phyloP scores from a whole-genome alignment of 1,284 basidiomycete species.

The Chalciporus sp. region DNA sequence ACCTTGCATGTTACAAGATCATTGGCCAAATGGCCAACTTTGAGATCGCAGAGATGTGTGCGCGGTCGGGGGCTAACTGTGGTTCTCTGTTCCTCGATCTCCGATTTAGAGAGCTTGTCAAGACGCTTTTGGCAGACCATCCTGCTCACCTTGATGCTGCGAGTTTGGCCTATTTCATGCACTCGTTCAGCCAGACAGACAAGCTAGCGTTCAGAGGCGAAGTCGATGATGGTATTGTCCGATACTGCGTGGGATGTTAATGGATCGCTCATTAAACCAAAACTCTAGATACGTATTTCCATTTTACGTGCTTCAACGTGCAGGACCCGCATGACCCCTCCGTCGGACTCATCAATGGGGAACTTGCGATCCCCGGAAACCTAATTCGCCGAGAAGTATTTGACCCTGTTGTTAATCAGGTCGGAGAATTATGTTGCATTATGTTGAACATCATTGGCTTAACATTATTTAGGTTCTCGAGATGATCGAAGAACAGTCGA shows the following conservation, averaged over 20 bases:
- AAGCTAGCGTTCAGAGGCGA: slow-evolving; percentile 73
- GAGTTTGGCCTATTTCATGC: slow-evolving; percentile 82
- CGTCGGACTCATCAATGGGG: slow-evolving; percentile 76
- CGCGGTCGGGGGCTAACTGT: slow-evolving; percentile 79
- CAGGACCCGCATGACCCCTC: slow-evolving; percentile 74
- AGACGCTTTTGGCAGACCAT: slow-evolving; percentile 68
- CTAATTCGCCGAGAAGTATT: slow-evolving; percentile 76
- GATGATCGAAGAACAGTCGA: slow-evolving; percentile 74
- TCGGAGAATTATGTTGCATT: slow-evolving; percentile 34
- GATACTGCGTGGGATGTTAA: slow-evolving; percentile 8
- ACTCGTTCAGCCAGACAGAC: slow-evolving; percentile 83
- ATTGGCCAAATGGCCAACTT: slow-evolving; percentile 73
- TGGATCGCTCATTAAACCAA: slow-evolving; percentile 14
- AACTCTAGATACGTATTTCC: slow-evolving; percentile 69
- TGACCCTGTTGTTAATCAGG: slow-evolving; percentile 77
- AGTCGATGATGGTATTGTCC: slow-evolving; percentile 65
- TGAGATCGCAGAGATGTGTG: slow-evolving; percentile 85
- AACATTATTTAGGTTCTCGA: slow-evolving; percentile 57
- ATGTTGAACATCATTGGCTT: slow-evolving; percentile 17
- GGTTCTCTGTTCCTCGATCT: slow-evolving; percentile 83
- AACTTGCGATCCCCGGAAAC: slow-evolving; percentile 76
- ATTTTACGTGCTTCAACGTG: slow-evolving; percentile 81
- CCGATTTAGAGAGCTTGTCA: slow-evolving; percentile 77
- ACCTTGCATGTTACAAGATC: slow-evolving; percentile 78
- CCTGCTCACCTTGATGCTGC: slow-evolving; percentile 77